Conservation (phyloP, 1,139 yeast species). For the Fermentozyma sake region DNA sequence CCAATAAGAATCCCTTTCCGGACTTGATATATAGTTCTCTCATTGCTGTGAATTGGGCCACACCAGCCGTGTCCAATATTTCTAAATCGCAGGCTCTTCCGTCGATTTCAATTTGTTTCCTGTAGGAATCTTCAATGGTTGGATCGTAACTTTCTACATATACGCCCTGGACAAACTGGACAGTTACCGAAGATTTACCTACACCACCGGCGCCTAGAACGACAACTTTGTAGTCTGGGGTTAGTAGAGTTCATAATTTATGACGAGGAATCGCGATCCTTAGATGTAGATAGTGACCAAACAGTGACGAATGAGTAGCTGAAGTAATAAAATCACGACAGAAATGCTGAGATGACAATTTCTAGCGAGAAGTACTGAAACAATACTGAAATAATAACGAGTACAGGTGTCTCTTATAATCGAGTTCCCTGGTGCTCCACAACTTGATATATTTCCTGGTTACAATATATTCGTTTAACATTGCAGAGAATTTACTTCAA, state of each 20-base stretch:
- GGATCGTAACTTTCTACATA: constrained; percentile 47
- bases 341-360: too few species aligned
- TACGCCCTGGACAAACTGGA: constrained; percentile 49
- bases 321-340: too few species aligned
- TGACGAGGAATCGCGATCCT: too few species aligned
- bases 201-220: constrained; percentile 53
- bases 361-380: too few species aligned
- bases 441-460: too few species aligned
- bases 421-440: too few species aligned
- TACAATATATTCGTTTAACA: too few species aligned
- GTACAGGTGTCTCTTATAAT: too few species aligned
- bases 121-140: constrained; percentile 66
- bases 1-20: constrained; percentile 48
- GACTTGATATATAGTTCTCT: constrained; percentile 63
- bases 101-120: constrained; percentile 88
- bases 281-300: too few species aligned
- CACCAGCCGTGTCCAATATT: constrained; percentile 50
- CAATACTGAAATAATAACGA: too few species aligned
- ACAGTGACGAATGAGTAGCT: too few species aligned
- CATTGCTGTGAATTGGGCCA: constrained; percentile 52
- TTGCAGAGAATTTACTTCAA: too few species aligned
- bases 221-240: constrained; percentile 38
- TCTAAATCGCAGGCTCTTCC: constrained; percentile 87
- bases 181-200: constrained; percentile 49
- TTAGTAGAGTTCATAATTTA: constrained; percentile 5